Evolutionary conservation across 2,329 filamentous ascomycete genomes (phyloP).

Genomic region (Pseudogymnoascus sp.): DNA sequence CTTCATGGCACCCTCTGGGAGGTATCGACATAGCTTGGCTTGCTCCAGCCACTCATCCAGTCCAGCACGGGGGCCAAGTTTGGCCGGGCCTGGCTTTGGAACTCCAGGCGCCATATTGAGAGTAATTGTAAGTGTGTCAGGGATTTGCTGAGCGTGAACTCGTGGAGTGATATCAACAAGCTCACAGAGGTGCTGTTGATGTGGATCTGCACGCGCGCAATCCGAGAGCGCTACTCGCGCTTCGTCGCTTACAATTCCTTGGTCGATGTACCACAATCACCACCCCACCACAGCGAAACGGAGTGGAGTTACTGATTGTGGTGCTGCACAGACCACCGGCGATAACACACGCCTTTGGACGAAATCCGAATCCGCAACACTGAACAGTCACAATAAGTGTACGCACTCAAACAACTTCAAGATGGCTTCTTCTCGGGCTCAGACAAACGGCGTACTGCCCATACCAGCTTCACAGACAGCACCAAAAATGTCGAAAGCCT

Average conservation of each 20-base stretch:
- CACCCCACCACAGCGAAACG: not conserved
- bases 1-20: constrained; percentile 96
- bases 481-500: constrained; percentile 35
- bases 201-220: constrained; percentile 8
- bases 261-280: not conserved
- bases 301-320: constrained; percentile 4
- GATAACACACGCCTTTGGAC: not conserved
- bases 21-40: constrained; percentile 94
- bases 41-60: constrained; percentile 95
- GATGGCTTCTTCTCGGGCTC: constrained; percentile 22
- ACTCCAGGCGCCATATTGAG: constrained; percentile 39
- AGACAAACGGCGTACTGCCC: constrained; percentile 48
- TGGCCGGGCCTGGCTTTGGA: constrained; percentile 86
- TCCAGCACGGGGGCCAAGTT: constrained; percentile 73
- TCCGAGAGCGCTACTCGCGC: constrained; percentile 7
- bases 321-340: constrained; percentile 7
- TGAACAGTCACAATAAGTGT: not conserved
- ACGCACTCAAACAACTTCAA: not conserved
- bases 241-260: constrained; percentile 9
- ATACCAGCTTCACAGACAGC: constrained; percentile 41
- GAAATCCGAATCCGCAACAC: not conserved
- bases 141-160: not conserved
- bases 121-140: not conserved
- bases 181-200: constrained; percentile 5
- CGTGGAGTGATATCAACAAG: not conserved